Conservation (phyloP, 2,329 filamentous ascomycete genomes). For the Neoarthrinium moseri region DNA sequence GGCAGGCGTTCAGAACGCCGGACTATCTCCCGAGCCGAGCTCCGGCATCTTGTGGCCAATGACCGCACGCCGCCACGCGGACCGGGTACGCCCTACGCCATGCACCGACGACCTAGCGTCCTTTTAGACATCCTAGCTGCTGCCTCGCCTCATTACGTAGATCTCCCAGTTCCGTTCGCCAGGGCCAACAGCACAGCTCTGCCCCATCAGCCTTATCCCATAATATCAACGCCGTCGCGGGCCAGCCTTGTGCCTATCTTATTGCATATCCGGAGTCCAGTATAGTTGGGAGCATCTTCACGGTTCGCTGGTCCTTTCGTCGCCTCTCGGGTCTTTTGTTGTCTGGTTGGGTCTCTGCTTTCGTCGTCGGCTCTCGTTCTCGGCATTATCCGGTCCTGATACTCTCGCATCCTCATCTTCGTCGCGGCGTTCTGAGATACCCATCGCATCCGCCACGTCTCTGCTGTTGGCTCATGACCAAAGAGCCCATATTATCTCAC, state of each 20-base stretch:
- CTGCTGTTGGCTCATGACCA: too few relatives aligned
- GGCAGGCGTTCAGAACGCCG: too few relatives aligned
- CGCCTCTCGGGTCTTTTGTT: neutral
- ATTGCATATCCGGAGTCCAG: conserved; percentile 1
- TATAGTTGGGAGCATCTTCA: neutral
- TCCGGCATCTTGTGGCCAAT: too few relatives aligned
- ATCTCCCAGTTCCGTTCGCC: neutral
- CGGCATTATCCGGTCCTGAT: neutral
- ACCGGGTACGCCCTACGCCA: too few relatives aligned
- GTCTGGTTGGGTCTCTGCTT: neutral
- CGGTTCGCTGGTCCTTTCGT: neutral
- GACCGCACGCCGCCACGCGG: too few relatives aligned
- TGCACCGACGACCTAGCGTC: too few relatives aligned
- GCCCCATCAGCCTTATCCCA: conserved; percentile 5
- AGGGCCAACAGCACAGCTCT: neutral
- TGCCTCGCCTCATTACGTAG: conserved; percentile 3
- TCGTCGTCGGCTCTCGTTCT: neutral
- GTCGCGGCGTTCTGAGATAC: too few relatives aligned
- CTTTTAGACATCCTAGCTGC: too few relatives aligned
- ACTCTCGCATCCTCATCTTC: too few relatives aligned
- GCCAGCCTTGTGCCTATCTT: neutral
- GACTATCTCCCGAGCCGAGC: too few relatives aligned
- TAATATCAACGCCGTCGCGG: neutral
- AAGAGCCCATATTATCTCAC: too few relatives aligned
- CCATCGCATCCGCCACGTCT: too few relatives aligned